Conservation (phyloP, 306 rosid genomes). For the Prunus mongolica region DNA sequence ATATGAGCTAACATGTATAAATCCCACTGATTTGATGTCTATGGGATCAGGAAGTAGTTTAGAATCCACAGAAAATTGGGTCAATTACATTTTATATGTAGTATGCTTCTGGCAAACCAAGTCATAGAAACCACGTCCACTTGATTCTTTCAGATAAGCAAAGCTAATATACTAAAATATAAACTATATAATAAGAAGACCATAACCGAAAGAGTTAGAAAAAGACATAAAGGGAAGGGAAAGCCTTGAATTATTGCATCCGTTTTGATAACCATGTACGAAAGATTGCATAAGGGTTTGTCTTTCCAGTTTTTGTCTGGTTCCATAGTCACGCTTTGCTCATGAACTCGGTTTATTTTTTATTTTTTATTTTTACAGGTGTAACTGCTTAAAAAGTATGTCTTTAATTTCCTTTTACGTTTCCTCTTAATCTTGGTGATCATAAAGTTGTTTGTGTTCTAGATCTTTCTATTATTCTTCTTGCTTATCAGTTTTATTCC, state of each 20-base stretch:
- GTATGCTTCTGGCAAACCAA: too few species aligned
- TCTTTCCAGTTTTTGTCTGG: slow-evolving; percentile 1
- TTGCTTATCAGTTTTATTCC: not conserved
- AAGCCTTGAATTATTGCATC: slow-evolving; percentile 3
- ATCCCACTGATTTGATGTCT: not conserved
- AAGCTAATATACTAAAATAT: not conserved
- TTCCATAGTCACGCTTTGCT: slow-evolving; percentile 5
- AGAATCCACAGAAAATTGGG: not conserved
- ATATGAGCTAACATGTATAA: not conserved
- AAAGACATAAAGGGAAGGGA: not conserved
- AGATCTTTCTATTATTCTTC: not conserved
- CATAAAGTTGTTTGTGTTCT: not conserved
- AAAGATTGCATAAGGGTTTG: not conserved
- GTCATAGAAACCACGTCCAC: too few species aligned
- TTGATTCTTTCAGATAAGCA: not conserved
- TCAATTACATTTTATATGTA: not conserved
- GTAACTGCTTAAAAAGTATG: slow-evolving; percentile 12
- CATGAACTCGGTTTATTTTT: not conserved
- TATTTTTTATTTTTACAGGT: not conserved
- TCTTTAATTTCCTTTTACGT: slow-evolving; percentile 6
- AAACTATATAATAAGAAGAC: not conserved
- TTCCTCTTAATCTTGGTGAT: not conserved
- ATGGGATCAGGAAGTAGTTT: not conserved
- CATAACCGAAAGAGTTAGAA: not conserved
- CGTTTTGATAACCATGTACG: not conserved